Conservation (phyloP, 148 eudicot genomes). For the Diospyros lotus region DNA sequence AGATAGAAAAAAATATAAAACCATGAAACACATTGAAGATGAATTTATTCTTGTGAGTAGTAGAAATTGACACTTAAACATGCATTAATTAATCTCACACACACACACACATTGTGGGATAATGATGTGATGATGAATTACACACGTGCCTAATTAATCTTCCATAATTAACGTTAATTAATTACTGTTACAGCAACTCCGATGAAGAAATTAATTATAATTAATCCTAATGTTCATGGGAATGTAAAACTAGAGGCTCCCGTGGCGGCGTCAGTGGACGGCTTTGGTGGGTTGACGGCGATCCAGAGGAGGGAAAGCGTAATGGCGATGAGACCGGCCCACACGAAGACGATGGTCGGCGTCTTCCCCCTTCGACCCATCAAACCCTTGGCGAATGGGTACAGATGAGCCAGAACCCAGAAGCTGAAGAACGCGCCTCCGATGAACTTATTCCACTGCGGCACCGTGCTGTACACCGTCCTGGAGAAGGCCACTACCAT, state of each 20-base stretch:
- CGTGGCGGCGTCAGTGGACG: neutral
- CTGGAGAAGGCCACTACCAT: conserved; percentile 50
- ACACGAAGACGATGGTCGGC: conserved; percentile 27
- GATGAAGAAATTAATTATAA: too few species aligned
- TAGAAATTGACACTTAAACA: too few species aligned
- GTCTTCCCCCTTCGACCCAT: conserved; percentile 30
- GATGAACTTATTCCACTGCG: conserved; percentile 71
- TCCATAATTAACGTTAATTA: too few species aligned
- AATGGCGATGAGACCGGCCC: conserved; percentile 30
- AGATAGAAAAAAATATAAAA: too few species aligned
- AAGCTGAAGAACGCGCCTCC: conserved; percentile 23
- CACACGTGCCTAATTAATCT: too few species aligned
- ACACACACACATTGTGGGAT: too few species aligned
- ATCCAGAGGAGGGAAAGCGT: conserved; percentile 24
- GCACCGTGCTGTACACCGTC: conserved; percentile 39
- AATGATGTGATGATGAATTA: too few species aligned
- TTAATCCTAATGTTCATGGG: conserved; percentile 9
- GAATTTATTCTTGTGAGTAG: too few species aligned
- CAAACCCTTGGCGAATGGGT: conserved; percentile 30
- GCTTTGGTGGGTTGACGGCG: conserved; percentile 17
- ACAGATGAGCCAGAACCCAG: conserved; percentile 29
- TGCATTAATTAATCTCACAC: too few species aligned
- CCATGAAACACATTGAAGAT: too few species aligned
- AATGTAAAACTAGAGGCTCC: conserved; percentile 5
- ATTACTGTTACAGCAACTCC: too few species aligned